Evolutionary conservation across 2,329 filamentous ascomycete species (phyloP), one percentile per base, ranked within the genome.

Genomic region (Ophiostoma australiae): DNA sequence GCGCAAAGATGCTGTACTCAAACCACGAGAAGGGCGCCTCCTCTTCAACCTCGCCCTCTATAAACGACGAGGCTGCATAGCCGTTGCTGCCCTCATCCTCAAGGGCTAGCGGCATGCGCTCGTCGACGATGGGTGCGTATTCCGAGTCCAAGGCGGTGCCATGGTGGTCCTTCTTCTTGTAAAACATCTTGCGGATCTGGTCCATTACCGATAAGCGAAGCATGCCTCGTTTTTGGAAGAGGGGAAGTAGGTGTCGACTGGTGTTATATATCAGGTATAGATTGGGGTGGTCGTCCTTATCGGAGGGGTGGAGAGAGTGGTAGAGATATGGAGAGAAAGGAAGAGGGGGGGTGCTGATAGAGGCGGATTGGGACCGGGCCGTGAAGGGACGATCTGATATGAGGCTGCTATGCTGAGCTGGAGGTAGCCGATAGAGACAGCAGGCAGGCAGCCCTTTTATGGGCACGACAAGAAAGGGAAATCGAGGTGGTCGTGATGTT

Each of bases 1-100:
- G 82, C 71, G 91, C 83, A 80, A 98, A 98, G 77, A 97, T 90
- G 76, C 81, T 82, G 80, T 98, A 99, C 79, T 96, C 92, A 48
- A 92, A 77, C 89, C 91, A 93, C 73, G 93, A 97, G 81, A 97
- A 97, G 23, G 84, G 83, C 44, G 81, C 76, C 48, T 82, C 76
- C 23, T 55, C 74, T 69, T 76, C 75, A 4, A 80, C 76, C 52
- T 82, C 76, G 39, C 68, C 74, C 71, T 77, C 75, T 5, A 72
- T 71, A 3, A 77, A 70, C 17, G 75, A 73, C 41, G 72, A 74
- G 69, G 76, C 75, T 1, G 65, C 70, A n/a, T 70, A 73, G 33
- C 75, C 75, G 66, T 77, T 72, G 71, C 73, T 73, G 58, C 77
- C 72, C 58, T 75, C 74, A 52, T 77, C 73, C 48, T 77, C 76